Base-by-base conservation (phyloP, 257 asterid genomes). In the Ophiorrhiza pumila region DNA sequence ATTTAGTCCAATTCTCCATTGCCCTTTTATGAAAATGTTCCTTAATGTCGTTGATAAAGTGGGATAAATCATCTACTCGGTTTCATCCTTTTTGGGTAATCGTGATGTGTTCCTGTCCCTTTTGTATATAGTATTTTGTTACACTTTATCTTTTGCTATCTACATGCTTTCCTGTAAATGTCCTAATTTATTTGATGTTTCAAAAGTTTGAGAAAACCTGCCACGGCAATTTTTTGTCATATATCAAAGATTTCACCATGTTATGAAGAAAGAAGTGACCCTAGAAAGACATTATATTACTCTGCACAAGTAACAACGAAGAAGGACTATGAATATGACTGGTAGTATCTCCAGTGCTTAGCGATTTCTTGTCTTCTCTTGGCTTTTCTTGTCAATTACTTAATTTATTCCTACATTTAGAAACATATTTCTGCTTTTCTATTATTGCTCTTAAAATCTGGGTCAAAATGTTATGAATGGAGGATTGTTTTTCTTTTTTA, bases 401-500 rank as follows among this genome's bases (percentile, higher is more conserved):
- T n/a, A n/a, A n/a, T n/a, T n/a, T n/a, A n/a, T n/a, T n/a, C n/a
- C n/a, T n/a, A n/a, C 32, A 37, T 25, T 25, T 37, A 23, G 42
- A 58, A 62, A 17, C 18, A 43, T 25, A 62, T 3, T 57, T 35
- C 62, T n/a, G n/a, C n/a, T n/a, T 42, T 35, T 39, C 22, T 27
- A 7, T 32, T 27, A 6, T 55, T 56, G 8, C 25, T 66, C 42
- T 43, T 22, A 67, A 37, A 29, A n/a, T 67, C 69, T 22, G 18
- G 27, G 41, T 55, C 59, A 43, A 41, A 17, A 46, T 20, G 3
- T 63, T 4, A 45, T 2, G 11, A 50, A 31, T 64, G 49, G 18
- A 27, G 23, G 52, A 29, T 25, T 41, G 39, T 74, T 35, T 78
- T 61, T 41, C 62, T 58, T 47, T 59, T 15, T 15, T 90, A 93